A percentile compares a stretch with the other conserved stretches of the same genome.
phyloP scores from a whole-genome alignment of 768 basidiomycete genomes.

The Lentinus tigrinus region DNA sequence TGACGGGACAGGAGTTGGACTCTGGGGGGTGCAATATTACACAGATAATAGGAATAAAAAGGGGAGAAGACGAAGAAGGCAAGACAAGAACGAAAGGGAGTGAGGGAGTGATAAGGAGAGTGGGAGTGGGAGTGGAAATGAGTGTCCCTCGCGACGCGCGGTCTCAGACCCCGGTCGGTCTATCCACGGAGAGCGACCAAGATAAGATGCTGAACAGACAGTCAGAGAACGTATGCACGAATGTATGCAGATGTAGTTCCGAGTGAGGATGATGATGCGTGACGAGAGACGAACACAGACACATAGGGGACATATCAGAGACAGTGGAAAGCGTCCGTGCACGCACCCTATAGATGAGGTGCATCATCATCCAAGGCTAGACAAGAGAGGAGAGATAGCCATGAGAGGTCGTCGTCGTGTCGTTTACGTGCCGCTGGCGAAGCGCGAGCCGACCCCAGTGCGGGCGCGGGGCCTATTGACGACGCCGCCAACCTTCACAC shows the following conservation, averaged over 20 bases:
- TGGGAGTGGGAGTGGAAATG: neutral
- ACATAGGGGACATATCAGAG: neutral
- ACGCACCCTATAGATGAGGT: neutral
- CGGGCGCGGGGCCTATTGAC: conserved; percentile 66
- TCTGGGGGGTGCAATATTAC: conserved; percentile 25
- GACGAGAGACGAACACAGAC: too few relatives aligned
- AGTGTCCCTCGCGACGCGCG: conserved; percentile 9
- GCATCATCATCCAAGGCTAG: neutral
- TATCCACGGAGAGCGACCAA: conserved; percentile 3
- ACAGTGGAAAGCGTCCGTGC: neutral
- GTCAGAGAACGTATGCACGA: conserved; percentile 18
- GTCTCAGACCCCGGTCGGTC: conserved; percentile 9
- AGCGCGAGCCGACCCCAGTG: conserved; percentile 64
- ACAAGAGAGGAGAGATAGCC: neutral
- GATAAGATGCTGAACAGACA: conserved; percentile 12
- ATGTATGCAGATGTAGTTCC: conserved; percentile 2
- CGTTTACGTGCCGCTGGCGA: conserved; percentile 48
- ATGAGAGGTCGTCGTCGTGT: neutral
- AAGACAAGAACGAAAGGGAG: neutral
- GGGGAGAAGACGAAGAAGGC: conserved; percentile 20
- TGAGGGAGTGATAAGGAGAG: neutral
- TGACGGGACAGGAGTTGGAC: neutral
- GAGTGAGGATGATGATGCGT: too few relatives aligned
- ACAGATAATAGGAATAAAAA: conserved; percentile 29
- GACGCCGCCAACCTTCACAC: conserved; percentile 34